Percentiles rank a stretch among this genome's conserved stretches.
These are phyloP conservation scores for Scytalidium lignicola DNA, from an alignment of 2,329 filamentous ascomycete genomes.

Conservation along the genomic window DNA sequence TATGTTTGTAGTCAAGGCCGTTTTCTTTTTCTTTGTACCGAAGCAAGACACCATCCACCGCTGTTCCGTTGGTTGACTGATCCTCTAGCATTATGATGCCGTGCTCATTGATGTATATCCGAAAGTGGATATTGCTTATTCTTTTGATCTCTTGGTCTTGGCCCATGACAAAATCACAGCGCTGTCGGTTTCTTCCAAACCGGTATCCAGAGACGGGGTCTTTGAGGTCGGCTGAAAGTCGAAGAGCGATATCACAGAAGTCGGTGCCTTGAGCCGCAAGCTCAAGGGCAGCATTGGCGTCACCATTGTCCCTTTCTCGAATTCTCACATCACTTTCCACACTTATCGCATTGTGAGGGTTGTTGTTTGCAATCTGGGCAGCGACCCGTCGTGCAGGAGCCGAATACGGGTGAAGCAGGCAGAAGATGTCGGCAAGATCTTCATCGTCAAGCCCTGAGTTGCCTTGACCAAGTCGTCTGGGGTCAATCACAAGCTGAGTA, in stretches of 20 bases:
- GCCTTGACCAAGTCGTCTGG: slow-evolving; percentile 70
- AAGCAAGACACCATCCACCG: slow-evolving; percentile 71
- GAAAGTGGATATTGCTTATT: slow-evolving; percentile 93
- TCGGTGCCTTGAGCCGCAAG: slow-evolving; percentile 14
- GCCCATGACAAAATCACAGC: slow-evolving; percentile 68
- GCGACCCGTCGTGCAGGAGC: slow-evolving; percentile 64
- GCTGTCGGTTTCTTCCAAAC: slow-evolving; percentile 71
- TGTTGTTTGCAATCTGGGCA: slow-evolving; percentile 41
- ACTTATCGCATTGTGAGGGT: slow-evolving; percentile 57
- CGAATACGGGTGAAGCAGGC: slow-evolving; percentile 77
- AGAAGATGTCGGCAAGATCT: slow-evolving; percentile 84
- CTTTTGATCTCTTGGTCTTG: slow-evolving; percentile 63
- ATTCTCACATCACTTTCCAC: slow-evolving; percentile 39
- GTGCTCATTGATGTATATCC: slow-evolving; percentile 83
- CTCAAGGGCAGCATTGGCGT: slow-evolving; percentile 9
- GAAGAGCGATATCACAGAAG: slow-evolving; percentile 64
- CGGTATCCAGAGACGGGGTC: slow-evolving; percentile 68
- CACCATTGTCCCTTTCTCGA: slow-evolving; percentile 15
- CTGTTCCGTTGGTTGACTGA: slow-evolving; percentile 90
- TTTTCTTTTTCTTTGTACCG: slow-evolving; percentile 43
- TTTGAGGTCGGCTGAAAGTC: slow-evolving; percentile 69
- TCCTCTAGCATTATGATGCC: slow-evolving; percentile 90
- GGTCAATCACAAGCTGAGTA: slow-evolving; percentile 78
- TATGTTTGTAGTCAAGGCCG: slow-evolving; percentile 29
- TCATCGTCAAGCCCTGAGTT: slow-evolving; percentile 78